Evolutionary conservation across 345 rosid genomes (phyloP), one percentile per base, ranked within the genome.

Genomic region (Anastatica hierochuntica): DNA sequence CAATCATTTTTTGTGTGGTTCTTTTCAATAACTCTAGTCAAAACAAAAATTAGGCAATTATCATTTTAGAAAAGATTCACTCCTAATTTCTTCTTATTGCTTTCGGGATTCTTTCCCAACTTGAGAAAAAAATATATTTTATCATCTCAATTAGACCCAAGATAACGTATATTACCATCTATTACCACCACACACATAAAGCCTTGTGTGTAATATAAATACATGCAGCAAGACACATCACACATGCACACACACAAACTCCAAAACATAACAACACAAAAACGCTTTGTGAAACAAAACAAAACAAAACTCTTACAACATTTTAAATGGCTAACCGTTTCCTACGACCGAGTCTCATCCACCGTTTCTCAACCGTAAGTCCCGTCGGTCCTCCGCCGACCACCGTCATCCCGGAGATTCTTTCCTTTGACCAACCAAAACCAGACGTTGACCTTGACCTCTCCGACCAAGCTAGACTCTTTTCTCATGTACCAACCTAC

Each of bases 401-500:
- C 60, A 47, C 71, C 14, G 53, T 65, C 42, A 53, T 62, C n/a
- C 61, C 58, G 8, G 63, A 43, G 17, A 43, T 61, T 21, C 41
- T 68, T 6, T 37, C 60, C 27, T 48, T 63, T 38, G 49, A 52
- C 39, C 64, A 69, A 37, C 67, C 62, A 12, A 75, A 74, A 31
- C 58, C 49, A 10, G 56, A 68, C 21, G 46, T 57, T 43, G 67
- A 67, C 58, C 60, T 90, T 4, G 78, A 90, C 57, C 66, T 87
- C 2, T 17, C 59, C 4, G 80, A 84, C 56, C 73, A 73, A 30
- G 63, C 68, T 7, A 60, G 71, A 49, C 85, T 87, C 14, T 90
- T 86, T 59, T 40, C 69, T 6, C 40, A 68, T 11, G n/a, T 82
- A 2, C 49, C 85, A 2, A 46, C 79, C 7, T 10, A 66, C 5